These are phyloP conservation scores for Spinacia oleracea DNA, from an alignment of 179 eudicot species.

Conservation along the genomic window DNA sequence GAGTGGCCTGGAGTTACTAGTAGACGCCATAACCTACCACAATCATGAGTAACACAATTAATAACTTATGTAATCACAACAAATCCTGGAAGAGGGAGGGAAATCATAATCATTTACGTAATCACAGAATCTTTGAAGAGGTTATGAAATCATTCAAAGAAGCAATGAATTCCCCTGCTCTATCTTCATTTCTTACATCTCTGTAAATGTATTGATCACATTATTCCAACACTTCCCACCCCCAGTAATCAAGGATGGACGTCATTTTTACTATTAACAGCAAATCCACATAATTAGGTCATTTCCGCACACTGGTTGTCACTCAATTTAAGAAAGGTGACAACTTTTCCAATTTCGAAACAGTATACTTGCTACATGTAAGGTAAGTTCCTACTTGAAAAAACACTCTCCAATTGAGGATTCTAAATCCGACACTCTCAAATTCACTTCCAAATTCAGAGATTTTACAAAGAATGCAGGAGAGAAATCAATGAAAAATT, in stretches of 20 bases:
- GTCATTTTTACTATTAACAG: background rate
- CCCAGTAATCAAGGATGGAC: background rate
- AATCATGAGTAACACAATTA: slow-evolving; percentile 19
- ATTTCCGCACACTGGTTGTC: no score
- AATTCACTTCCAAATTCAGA: background rate
- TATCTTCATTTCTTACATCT: background rate
- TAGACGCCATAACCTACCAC: slow-evolving; percentile 60
- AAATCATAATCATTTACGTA: no score
- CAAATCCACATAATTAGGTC: background rate
- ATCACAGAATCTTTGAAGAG: no score
- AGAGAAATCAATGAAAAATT: background rate
- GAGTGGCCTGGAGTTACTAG: slow-evolving; percentile 46
- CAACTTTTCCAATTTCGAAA: background rate
- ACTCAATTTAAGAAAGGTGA: no score
- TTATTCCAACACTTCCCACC: background rate
- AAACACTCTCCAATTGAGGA: background rate
- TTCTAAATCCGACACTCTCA: no score
- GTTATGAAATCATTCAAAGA: no score
- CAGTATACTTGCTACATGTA: no score
- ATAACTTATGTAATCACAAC: background rate
- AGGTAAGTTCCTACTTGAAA: no score
- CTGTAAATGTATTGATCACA: background rate
- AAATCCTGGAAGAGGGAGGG: no score
- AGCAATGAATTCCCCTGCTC: background rate
- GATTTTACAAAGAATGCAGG: no score